Evolutionary conservation across 805 yeast species (phyloP).

Genomic region (Saitoella complicata): DNA sequence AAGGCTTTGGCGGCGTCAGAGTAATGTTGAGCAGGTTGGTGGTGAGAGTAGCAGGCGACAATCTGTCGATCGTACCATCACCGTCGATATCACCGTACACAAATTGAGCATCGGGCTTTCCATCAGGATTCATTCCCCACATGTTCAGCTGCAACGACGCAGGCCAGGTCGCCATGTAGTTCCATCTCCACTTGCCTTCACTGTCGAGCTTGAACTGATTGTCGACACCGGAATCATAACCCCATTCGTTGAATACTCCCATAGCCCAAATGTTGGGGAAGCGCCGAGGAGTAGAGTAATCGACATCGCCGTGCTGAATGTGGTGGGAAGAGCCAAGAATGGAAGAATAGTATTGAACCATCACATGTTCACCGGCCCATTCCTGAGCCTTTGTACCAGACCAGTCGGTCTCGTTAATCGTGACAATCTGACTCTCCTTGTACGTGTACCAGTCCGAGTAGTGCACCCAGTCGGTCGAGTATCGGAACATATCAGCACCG

Average conservation of each 20-base stretch:
- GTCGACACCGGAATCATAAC: conserved; percentile 3
- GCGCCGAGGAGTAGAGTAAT: neutral
- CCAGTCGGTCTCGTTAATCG: neutral
- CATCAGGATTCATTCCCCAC: too few relatives aligned
- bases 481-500: conserved; percentile 2
- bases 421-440: neutral
- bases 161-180: too few relatives aligned
- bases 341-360: conserved; percentile 1
- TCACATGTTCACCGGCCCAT: conserved; percentile 2
- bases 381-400: neutral
- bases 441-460: neutral
- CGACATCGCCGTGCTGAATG: conserved; percentile 2
- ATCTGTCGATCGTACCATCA: too few relatives aligned
- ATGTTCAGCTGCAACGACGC: too few relatives aligned
- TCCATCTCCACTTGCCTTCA: too few relatives aligned
- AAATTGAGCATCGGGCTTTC: too few relatives aligned
- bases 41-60: conserved; percentile 1
- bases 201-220: neutral
- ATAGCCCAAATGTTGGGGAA: neutral
- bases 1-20: conserved; percentile 1
- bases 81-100: too few relatives aligned
- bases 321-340: neutral
- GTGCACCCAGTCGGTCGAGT: neutral
- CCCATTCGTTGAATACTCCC: conserved; percentile 1
- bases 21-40: neutral